Evolutionary conservation across 805 yeast genomes (phyloP).

Genomic region (Torulaspora delbrueckii): DNA sequence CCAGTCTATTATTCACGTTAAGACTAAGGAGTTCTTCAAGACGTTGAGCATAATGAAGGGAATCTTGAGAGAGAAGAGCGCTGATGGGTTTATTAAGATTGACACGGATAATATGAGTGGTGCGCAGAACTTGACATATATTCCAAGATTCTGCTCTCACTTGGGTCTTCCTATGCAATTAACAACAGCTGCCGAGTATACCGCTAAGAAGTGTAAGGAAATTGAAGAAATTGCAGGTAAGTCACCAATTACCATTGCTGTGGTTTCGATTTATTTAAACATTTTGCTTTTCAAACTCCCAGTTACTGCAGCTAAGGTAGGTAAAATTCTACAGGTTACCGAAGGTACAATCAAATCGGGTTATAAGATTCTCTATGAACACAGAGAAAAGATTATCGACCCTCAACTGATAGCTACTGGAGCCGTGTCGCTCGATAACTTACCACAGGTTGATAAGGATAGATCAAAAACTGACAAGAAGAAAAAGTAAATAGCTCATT

Average conservation of each 20-base stretch:
- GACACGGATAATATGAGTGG: constrained; percentile 50
- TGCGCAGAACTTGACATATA: constrained; percentile 90
- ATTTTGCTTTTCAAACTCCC: constrained; percentile 80
- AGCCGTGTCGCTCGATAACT: constrained; percentile 27
- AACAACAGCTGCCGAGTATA: constrained; percentile 87
- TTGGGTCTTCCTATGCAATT: constrained; percentile 80
- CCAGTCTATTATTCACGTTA: constrained; percentile 90
- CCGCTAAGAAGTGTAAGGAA: constrained; percentile 84
- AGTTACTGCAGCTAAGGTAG: constrained; percentile 71
- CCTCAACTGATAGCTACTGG: constrained; percentile 33
- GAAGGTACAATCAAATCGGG: constrained; percentile 96
- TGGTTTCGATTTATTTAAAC: constrained; percentile 93
- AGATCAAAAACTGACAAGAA: constrained; percentile 21
- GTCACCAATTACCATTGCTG: constrained; percentile 95
- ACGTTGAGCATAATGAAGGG: constrained; percentile 82
- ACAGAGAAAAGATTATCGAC: constrained; percentile 56
- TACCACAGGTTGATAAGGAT: constrained; percentile 33
- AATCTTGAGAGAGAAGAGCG: constrained; percentile 45
- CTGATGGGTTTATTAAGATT: constrained; percentile 37
- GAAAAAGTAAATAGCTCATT: constrained; percentile 6
- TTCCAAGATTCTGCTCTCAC: constrained; percentile 93
- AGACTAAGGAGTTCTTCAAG: constrained; percentile 89
- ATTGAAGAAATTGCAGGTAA: constrained; percentile 93
- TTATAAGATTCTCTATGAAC: constrained; percentile 75
- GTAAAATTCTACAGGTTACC: constrained; percentile 91